Percentiles rank a stretch among this genome's conserved stretches.
phyloP scores from a whole-genome alignment of 495 filamentous ascomycete species.

The Parmelia sp. region DNA sequence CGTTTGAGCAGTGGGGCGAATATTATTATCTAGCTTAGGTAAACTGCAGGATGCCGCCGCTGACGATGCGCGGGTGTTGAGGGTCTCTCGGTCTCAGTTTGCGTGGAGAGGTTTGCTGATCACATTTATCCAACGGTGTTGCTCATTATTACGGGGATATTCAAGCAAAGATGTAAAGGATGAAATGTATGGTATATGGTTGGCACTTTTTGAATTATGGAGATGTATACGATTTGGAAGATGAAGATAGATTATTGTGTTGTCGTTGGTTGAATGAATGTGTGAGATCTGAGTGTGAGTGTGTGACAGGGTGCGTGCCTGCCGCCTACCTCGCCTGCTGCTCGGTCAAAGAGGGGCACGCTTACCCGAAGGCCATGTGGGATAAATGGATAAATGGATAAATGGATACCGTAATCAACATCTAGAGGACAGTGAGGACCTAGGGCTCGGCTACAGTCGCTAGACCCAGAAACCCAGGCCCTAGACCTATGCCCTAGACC shows the following conservation, averaged over 20 bases:
- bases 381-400: not conserved
- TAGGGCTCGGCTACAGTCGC: too few relatives aligned
- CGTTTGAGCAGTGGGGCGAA: slow-evolving; percentile 9
- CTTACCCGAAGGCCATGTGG: slow-evolving; percentile 16
- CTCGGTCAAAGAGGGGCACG: slow-evolving; percentile 2
- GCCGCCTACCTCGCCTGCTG: not conserved
- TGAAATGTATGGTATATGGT: too few relatives aligned
- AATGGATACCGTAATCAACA: too few relatives aligned
- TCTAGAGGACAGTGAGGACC: not conserved
- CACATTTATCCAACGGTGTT: too few relatives aligned
- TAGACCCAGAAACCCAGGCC: too few relatives aligned
- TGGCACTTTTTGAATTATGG: not conserved
- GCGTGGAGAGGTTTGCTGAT: not conserved
- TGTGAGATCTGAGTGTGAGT: not conserved
- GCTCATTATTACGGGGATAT: too few relatives aligned
- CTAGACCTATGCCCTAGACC: not conserved
- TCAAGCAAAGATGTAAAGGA: not conserved
- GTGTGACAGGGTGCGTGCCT: not conserved
- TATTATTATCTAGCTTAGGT: not conserved
- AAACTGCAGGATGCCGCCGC: slow-evolving; percentile 9
- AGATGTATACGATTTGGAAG: too few relatives aligned
- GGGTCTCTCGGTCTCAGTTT: not conserved
- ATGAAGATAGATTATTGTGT: too few relatives aligned
- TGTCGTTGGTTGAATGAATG: not conserved
- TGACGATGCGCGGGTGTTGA: slow-evolving; percentile 1